Evolutionary conservation across 306 rosid species (phyloP).

Genomic region (Malus fusca): DNA sequence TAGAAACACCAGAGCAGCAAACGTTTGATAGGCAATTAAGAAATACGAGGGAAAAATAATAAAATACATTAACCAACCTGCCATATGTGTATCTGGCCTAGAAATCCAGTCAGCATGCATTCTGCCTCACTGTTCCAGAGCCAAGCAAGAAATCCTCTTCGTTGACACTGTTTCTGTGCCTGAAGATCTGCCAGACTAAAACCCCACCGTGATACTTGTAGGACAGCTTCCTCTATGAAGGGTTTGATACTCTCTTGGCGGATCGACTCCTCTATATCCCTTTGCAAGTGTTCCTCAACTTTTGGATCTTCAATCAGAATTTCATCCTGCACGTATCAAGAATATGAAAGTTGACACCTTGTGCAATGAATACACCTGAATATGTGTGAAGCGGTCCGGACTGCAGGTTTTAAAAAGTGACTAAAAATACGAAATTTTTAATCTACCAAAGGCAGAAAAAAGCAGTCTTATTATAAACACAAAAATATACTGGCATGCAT

Average conservation of each 20-base stretch:
- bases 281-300: slow-evolving; percentile 56
- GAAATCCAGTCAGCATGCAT: slow-evolving; percentile 77
- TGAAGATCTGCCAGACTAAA: slow-evolving; percentile 68
- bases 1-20: not conserved
- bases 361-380: not conserved
- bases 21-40: not conserved
- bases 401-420: not conserved
- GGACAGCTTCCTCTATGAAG: slow-evolving; percentile 68
- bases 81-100: slow-evolving; percentile 83
- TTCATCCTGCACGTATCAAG: slow-evolving; percentile 52
- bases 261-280: slow-evolving; percentile 87
- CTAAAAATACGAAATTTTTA: not conserved
- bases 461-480: not conserved
- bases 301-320: slow-evolving; percentile 56
- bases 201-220: slow-evolving; percentile 86
- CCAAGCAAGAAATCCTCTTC: slow-evolving; percentile 72
- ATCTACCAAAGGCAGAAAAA: not conserved
- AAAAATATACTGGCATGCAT: not conserved
- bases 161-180: slow-evolving; percentile 63
- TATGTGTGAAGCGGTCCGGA: not conserved
- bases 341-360: not conserved
- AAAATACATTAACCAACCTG: slow-evolving; percentile 49
- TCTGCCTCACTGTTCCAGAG: slow-evolving; percentile 68
- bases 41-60: too few species aligned
- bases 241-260: slow-evolving; percentile 66